Conservation (phyloP, 352 stramenopile genomes). For the Thalassiosira hispida region DNA sequence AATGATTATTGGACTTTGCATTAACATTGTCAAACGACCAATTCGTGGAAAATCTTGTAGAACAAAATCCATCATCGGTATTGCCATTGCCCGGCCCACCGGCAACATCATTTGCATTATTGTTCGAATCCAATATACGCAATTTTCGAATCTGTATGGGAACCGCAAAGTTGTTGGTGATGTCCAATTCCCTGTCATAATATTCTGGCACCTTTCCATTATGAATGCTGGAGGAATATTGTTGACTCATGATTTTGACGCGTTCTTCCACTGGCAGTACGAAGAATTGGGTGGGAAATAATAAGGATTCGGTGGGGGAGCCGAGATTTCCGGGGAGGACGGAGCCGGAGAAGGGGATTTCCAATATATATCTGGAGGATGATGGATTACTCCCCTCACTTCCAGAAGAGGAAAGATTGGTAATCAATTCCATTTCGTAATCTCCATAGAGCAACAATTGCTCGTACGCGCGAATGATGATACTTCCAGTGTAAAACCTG, state of each 20-base stretch:
- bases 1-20: neutral
- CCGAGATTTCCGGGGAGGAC: slow-evolving; percentile 52
- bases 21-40: neutral
- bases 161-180: slow-evolving; percentile 65
- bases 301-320: slow-evolving; percentile 47
- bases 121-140: no score
- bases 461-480: slow-evolving; percentile 59
- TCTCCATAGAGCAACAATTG: slow-evolving; percentile 45
- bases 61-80: slow-evolving; percentile 34
- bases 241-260: slow-evolving; percentile 18
- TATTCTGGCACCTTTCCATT: slow-evolving; percentile 38
- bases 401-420: slow-evolving; percentile 31
- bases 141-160: slow-evolving; percentile 58
- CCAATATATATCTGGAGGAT: slow-evolving; percentile 31
- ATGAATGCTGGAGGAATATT: no score
- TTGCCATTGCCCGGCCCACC: no score
- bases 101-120: no score
- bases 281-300: slow-evolving; percentile 53
- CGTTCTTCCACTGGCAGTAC: slow-evolving; percentile 34
- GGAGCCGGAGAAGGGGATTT: slow-evolving; percentile 58
- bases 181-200: slow-evolving; percentile 48
- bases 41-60: slow-evolving; percentile 36
- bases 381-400: slow-evolving; percentile 11
- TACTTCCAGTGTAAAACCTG: slow-evolving; percentile 53
- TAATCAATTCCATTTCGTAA: slow-evolving; percentile 55